Percentiles rank a stretch among this genome's conserved stretches.
Evolutionary conservation across 176 grass and related monocot genomes (phyloP).

Genomic region (Guadua angustifolia): DNA sequence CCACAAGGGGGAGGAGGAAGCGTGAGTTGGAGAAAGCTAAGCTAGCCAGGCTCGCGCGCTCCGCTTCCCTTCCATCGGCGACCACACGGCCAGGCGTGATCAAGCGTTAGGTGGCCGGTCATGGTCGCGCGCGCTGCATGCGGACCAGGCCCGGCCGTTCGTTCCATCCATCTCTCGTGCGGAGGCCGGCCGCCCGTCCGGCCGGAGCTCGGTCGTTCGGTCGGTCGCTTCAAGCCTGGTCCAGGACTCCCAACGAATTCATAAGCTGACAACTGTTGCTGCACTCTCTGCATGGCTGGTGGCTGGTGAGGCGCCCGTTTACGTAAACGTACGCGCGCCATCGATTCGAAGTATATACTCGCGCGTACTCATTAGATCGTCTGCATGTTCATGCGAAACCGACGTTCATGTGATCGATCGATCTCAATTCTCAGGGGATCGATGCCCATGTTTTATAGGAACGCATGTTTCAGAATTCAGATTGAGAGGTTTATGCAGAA

Average conservation of each 20-base stretch:
- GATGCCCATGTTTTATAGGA: background rate
- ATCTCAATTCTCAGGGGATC: background rate
- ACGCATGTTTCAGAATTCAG: background rate
- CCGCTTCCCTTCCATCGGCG: background rate
- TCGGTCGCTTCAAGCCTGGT: slow-evolving; percentile 36
- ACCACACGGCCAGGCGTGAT: background rate
- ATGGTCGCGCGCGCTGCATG: slow-evolving; percentile 20
- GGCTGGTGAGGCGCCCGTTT: slow-evolving; percentile 6
- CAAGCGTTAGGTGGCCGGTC: slow-evolving; percentile 40
- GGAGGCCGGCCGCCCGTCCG: background rate
- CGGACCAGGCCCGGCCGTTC: background rate
- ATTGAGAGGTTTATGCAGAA: background rate
- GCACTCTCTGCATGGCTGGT: slow-evolving; percentile 17
- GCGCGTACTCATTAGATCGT: slow-evolving; percentile 3
- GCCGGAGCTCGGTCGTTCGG: background rate
- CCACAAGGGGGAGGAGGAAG: background rate
- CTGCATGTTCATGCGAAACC: slow-evolving; percentile 23
- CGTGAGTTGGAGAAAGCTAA: slow-evolving; percentile 50
- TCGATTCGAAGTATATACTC: background rate
- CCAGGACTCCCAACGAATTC: slow-evolving; percentile 19
- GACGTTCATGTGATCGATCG: slow-evolving; percentile 30
- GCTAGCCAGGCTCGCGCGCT: background rate
- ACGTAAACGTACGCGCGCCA: slow-evolving; percentile 10
- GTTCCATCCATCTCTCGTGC: background rate
- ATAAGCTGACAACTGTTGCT: slow-evolving; percentile 22